Conservation (phyloP, 306 rosid genomes). For the Acacia confusa region DNA sequence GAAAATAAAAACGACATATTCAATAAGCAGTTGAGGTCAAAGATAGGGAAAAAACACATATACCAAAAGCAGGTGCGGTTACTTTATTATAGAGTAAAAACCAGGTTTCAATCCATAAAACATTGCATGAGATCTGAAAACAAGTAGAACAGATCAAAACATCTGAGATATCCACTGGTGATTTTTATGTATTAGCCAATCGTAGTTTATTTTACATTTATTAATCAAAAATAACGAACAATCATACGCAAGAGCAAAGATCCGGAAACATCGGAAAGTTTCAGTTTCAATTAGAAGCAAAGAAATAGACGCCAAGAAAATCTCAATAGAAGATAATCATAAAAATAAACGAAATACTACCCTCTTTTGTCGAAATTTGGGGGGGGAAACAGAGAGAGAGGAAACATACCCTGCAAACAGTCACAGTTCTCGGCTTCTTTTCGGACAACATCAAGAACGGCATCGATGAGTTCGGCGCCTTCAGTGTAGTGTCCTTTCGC, state of each 20-base stretch:
- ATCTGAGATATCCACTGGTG: background rate
- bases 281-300: background rate
- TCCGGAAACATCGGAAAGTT: background rate
- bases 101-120: background rate
- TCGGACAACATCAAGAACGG: background rate
- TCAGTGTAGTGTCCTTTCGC: background rate
- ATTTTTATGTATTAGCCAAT: background rate
- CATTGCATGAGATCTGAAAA: background rate
- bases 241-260: background rate
- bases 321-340: background rate
- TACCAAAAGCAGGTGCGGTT: slow-evolving; percentile 62
- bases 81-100: background rate
- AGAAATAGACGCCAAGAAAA: background rate
- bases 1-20: background rate
- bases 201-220: background rate
- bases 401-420: slow-evolving; percentile 11
- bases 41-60: background rate
- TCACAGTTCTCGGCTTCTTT: background rate
- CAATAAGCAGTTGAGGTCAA: too few species aligned
- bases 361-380: too few species aligned
- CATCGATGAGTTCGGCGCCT: background rate
- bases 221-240: background rate
- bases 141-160: background rate
- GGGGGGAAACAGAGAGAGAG: too few species aligned
- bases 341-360: background rate